phyloP scores from a whole-genome alignment of 1,284 basidiomycete genomes.

The Malassezia furfur region DNA sequence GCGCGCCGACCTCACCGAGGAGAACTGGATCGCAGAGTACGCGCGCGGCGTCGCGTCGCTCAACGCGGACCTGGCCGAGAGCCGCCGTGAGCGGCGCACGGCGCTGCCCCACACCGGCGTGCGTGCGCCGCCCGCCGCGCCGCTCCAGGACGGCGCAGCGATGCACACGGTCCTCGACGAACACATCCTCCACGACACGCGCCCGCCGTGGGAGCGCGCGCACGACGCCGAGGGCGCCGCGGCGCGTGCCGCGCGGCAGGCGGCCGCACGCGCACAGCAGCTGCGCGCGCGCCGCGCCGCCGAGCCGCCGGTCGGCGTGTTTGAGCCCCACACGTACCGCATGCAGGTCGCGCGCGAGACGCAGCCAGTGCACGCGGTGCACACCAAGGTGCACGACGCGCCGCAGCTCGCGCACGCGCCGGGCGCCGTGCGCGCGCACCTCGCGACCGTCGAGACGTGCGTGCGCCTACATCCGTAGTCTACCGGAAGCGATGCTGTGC shows the following conservation, averaged over 20 bases:
- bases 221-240: conserved; percentile 16
- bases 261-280: conserved; percentile 17
- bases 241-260: conserved; percentile 3
- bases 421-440: background rate
- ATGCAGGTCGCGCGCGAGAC: conserved; percentile 29
- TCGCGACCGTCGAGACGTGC: conserved; percentile 5
- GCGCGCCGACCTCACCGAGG: conserved; percentile 36
- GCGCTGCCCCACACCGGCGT: conserved; percentile 19
- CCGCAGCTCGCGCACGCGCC: background rate
- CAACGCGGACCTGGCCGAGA: conserved; percentile 39
- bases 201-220: conserved; percentile 36
- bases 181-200: conserved; percentile 27
- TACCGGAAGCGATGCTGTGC: background rate
- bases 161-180: conserved; percentile 23
- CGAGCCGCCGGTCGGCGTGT: conserved; percentile 39
- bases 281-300: conserved; percentile 19
- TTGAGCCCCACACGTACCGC: conserved; percentile 41
- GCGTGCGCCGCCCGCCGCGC: conserved; percentile 10
- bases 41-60: conserved; percentile 39
- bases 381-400: conserved; percentile 19
- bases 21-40: conserved; percentile 47
- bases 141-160: conserved; percentile 16
- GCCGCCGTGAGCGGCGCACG: conserved; percentile 28
- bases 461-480: background rate
- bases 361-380: conserved; percentile 27